Evolutionary conservation across 106 monocot genomes (phyloP).

Genomic region (Chionographis japonica): DNA sequence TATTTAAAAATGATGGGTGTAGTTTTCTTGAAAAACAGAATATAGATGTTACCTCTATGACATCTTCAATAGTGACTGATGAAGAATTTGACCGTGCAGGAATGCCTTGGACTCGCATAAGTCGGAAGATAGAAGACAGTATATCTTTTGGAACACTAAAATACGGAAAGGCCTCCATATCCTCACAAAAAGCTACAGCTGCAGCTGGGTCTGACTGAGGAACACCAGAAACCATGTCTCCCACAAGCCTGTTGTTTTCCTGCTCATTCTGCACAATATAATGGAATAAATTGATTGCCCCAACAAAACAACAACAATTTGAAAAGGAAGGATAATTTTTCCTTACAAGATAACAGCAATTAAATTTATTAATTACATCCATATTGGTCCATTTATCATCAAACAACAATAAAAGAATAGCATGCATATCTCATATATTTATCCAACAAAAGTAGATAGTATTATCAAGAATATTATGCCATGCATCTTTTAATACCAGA

Average conservation of each 20-base stretch:
- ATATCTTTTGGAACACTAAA: constrained; percentile 43
- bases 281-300: constrained; percentile 7
- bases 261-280: constrained; percentile 13
- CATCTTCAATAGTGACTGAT: constrained; percentile 74
- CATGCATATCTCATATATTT: too few relatives aligned
- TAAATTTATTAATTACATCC: too few relatives aligned
- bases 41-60: constrained; percentile 59
- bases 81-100: constrained; percentile 77
- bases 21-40: too few relatives aligned
- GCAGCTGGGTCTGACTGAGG: constrained; percentile 6
- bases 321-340: too few relatives aligned
- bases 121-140: constrained; percentile 41
- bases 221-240: constrained; percentile 1
- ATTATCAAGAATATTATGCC: too few relatives aligned
- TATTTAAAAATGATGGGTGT: too few relatives aligned
- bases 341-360: too few relatives aligned
- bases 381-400: too few relatives aligned
- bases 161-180: constrained; percentile 27
- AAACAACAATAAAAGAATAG: too few relatives aligned
- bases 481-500: too few relatives aligned
- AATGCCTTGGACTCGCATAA: constrained; percentile 83
- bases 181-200: constrained; percentile 22
- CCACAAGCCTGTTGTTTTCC: constrained; percentile 3
- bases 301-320: not conserved
- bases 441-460: too few relatives aligned